phyloP scores from a whole-genome alignment of 2,329 filamentous ascomycete species.

The Penicillium sp. region DNA sequence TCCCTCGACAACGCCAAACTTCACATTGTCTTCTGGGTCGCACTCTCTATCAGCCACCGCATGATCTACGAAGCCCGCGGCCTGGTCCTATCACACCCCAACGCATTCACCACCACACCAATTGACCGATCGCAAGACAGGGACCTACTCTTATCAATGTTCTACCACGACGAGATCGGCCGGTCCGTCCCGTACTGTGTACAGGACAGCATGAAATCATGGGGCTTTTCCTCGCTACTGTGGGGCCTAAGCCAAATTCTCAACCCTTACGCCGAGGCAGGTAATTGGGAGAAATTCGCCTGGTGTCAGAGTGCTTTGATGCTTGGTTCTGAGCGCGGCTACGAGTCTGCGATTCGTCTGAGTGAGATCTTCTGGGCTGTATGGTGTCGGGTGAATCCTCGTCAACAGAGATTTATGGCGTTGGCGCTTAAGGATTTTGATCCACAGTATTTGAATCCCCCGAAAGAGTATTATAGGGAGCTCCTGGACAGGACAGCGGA shows the following conservation, averaged over 20 bases:
- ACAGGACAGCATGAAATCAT: not conserved
- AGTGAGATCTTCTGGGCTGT: not conserved
- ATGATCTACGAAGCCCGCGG: slow-evolving; percentile 10
- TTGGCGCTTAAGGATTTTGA: not conserved
- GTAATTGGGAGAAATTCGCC: not conserved
- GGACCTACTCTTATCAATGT: not conserved
- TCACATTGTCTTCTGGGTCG: slow-evolving; percentile 9
- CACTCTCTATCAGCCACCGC: slow-evolving; percentile 8
- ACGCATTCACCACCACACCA: too few species aligned
- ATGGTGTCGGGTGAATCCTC: not conserved
- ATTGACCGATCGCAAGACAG: not conserved
- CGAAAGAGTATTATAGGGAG: not conserved
- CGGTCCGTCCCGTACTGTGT: slow-evolving; percentile 2
- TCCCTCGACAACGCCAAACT: slow-evolving; percentile 11
- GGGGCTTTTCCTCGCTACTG: not conserved
- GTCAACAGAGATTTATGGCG: not conserved
- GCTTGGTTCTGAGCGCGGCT: not conserved
- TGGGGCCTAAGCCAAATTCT: not conserved
- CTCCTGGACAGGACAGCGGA: not conserved
- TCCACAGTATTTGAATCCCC: not conserved
- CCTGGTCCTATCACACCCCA: not conserved
- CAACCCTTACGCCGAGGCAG: not conserved
- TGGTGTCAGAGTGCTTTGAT: slow-evolving; percentile 1
- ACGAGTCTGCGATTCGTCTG: not conserved
- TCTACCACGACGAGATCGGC: not conserved